Evolutionary conservation across 78 protist species (phyloP), one percentile per base, ranked within the genome.

Genomic region (Dictyostelium purpureum): DNA sequence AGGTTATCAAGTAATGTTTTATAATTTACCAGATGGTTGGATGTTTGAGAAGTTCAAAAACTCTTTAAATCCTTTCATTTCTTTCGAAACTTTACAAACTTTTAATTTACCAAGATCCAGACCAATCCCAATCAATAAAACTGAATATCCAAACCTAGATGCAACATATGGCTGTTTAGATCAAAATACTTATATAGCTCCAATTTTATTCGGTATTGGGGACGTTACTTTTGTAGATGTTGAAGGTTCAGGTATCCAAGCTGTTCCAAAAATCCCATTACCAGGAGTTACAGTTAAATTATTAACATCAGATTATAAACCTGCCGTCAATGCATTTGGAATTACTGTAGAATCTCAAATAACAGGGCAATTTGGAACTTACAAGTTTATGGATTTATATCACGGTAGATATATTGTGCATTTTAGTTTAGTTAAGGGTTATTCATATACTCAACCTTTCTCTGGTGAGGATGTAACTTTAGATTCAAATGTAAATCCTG

Each of bases 401-500:
- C 65, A 77, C 10, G 88, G 88, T 12, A 54, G 21, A n/a, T 79
- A 79, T 69, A 49, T 33, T 21, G 69, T 79, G 16, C 28, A 66
- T 35, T 79, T 79, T 35, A 18, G 47, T 16, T 66, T 66, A 4
- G 16, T 51, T 19, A 24, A 28, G 12, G 77, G 77, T 11, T 79
- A 49, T 37, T 26, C 51, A 2, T 77, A n/a, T 43, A 18, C 40
- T 24, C 24, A 38, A 49, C 59, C 11, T 51, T 69, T 19, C 35
- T 19, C 45, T 24, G 42, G 52, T 6, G 19, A 2, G 2, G 61
- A 63, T 79, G 43, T 16, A 18, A 35, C 43, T 0, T 2, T 66
- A 2, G 88, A 79, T 33, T 79, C 88, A 16, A 66, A 79, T 35
- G 52, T 35, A 16, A 66, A 70, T 49, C 85, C 85, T 2, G 78